These are phyloP conservation scores for Pneumocystis murina DNA, from an alignment of 1,139 yeast genomes.

Conservation along the genomic window DNA sequence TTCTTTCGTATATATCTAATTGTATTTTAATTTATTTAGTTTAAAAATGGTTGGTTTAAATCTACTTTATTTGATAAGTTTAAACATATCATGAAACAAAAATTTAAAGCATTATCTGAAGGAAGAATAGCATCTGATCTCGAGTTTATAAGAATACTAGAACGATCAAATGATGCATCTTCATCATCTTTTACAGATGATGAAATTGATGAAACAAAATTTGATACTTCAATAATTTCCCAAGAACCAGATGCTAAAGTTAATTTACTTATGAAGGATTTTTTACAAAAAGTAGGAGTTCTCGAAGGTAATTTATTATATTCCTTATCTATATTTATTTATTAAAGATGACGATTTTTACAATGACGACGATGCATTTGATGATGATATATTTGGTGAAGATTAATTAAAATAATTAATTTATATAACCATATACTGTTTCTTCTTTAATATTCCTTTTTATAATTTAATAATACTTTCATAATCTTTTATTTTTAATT, in stretches of 20 bases:
- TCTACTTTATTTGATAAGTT: conserved; percentile 47
- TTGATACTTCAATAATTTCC: background rate
- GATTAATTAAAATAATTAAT: background rate
- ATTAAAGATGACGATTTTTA: background rate
- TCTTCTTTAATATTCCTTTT: background rate
- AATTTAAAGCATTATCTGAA: conserved; percentile 32
- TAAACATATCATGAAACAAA: conserved; percentile 57
- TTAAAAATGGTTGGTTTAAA: conserved; percentile 61
- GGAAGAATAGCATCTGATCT: conserved; percentile 5
- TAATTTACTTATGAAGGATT: conserved; percentile 4
- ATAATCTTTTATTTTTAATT: background rate
- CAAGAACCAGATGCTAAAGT: conserved; percentile 2
- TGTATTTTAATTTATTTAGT: background rate
- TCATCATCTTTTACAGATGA: background rate
- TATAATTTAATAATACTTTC: background rate
- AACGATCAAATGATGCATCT: conserved; percentile 3
- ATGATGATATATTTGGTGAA: conserved; percentile 1
- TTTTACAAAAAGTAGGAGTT: background rate
- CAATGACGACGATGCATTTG: conserved; percentile 6
- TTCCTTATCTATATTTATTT: background rate
- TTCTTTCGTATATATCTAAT: background rate
- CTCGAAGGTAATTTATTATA: background rate
- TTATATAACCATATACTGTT: background rate
- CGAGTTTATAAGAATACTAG: background rate
- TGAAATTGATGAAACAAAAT: conserved; percentile 2